phyloP scores from a whole-genome alignment of 352 stramenopile genomes.

The Globisporangium viniferum region DNA sequence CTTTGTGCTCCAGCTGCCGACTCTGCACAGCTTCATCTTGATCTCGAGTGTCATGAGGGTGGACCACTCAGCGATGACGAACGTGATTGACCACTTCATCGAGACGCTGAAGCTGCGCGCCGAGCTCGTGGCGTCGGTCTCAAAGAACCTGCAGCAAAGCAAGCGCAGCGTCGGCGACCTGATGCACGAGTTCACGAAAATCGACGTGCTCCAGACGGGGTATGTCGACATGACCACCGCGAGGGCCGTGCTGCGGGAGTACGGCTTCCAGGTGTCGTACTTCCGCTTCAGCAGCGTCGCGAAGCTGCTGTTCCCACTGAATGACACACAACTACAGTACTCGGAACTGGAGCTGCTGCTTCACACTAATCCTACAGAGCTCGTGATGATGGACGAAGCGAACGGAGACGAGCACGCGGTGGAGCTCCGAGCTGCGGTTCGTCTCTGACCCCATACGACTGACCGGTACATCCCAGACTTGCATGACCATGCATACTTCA shows the following conservation, averaged over 20 bases:
- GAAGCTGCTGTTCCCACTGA: conserved; percentile 44
- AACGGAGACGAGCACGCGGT: no score
- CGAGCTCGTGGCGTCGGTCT: conserved; percentile 32
- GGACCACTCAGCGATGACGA: conserved; percentile 40
- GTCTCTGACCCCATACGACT: no score
- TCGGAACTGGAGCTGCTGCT: conserved; percentile 23
- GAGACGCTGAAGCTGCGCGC: conserved; percentile 52
- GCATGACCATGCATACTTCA: no score
- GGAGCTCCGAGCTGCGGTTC: no score
- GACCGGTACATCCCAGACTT: no score
- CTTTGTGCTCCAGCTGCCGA: conserved; percentile 46
- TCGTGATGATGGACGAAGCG: no score
- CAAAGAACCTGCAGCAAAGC: conserved; percentile 26
- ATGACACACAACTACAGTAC: conserved; percentile 39
- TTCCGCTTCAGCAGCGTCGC: conserved; percentile 63
- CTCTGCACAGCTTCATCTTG: conserved; percentile 62
- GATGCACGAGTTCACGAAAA: conserved; percentile 28
- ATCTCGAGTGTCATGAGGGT: conserved; percentile 50
- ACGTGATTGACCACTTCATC: conserved; percentile 62
- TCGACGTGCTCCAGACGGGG: conserved; percentile 20
- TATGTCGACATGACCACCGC: not conserved
- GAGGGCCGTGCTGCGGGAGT: conserved; percentile 20
- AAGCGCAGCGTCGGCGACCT: not conserved
- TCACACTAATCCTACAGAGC: no score
- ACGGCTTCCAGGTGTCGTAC: conserved; percentile 44